These are phyloP conservation scores for Brettanomyces nanus DNA, from an alignment of 805 yeast species.

Conservation along the genomic window DNA sequence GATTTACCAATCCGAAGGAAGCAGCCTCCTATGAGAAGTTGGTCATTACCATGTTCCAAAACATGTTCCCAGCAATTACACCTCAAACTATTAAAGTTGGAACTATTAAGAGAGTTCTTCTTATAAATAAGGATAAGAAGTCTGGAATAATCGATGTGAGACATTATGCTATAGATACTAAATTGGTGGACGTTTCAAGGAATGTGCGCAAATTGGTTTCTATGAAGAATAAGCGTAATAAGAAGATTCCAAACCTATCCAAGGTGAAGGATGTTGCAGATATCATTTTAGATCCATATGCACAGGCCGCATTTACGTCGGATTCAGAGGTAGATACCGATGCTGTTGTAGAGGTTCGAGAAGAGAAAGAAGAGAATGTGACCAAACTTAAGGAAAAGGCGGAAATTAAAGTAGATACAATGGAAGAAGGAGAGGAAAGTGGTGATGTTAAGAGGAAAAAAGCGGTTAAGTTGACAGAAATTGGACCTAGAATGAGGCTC, in stretches of 20 bases:
- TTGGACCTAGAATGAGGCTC: conserved; percentile 84
- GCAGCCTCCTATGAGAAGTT: conserved; percentile 70
- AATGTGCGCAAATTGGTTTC: conserved; percentile 64
- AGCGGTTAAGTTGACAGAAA: conserved; percentile 86
- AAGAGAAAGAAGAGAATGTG: conserved; percentile 20
- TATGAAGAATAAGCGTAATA: conserved; percentile 51
- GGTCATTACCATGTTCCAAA: conserved; percentile 84
- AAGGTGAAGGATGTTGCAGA: conserved; percentile 73
- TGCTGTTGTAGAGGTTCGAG: conserved; percentile 57
- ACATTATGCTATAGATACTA: conserved; percentile 84
- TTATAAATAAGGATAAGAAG: conserved; percentile 65
- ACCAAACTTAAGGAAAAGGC: conserved; percentile 17
- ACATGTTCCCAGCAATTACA: conserved; percentile 90
- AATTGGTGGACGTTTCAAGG: conserved; percentile 68
- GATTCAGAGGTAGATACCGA: conserved; percentile 95
- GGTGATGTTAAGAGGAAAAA: conserved; percentile 39
- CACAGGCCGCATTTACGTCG: conserved; percentile 68
- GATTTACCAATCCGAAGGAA: conserved; percentile 64
- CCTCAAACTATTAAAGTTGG: conserved; percentile 72
- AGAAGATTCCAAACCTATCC: conserved; percentile 62
- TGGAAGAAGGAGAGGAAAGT: conserved; percentile 10
- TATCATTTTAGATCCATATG: conserved; percentile 73
- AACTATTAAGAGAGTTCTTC: conserved; percentile 74
- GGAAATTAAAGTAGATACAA: conserved; percentile 1
- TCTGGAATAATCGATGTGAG: conserved; percentile 75